Conservation (phyloP, 192 early-diverging fungal genomes). For the Linnemannia elongata region DNA sequence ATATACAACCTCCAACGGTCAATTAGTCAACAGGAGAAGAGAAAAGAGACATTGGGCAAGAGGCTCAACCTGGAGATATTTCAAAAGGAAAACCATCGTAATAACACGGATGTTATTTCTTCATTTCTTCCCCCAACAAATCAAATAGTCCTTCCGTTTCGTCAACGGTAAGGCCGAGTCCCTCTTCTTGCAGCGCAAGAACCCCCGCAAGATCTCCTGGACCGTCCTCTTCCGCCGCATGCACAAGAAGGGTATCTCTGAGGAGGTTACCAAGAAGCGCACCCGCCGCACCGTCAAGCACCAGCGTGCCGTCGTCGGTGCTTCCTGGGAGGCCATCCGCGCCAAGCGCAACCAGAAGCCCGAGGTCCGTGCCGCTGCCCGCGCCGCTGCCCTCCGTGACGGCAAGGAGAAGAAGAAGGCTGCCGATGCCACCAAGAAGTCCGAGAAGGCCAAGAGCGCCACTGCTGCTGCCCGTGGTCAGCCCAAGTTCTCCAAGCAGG, state of each 20-base stretch:
- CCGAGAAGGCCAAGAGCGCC: slow-evolving; percentile 81
- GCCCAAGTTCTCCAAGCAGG: slow-evolving; percentile 86
- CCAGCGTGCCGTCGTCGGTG: slow-evolving; percentile 96
- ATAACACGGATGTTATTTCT: too few species aligned
- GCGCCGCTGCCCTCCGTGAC: slow-evolving; percentile 85
- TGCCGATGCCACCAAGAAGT: slow-evolving; percentile 88
- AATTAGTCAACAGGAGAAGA: too few species aligned
- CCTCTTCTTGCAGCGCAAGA: slow-evolving; percentile 96
- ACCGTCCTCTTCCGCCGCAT: slow-evolving; percentile 97
- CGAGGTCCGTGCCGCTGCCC: slow-evolving; percentile 92
- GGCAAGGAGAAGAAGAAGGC: slow-evolving; percentile 95
- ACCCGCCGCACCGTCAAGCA: slow-evolving; percentile 94
- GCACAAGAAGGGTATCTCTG: slow-evolving; percentile 98
- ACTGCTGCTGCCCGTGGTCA: slow-evolving; percentile 58
- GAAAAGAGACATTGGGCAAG: too few species aligned
- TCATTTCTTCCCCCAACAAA: too few species aligned
- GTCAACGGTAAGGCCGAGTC: slow-evolving; percentile 97
- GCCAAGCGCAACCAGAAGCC: slow-evolving; percentile 98
- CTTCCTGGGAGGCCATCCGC: slow-evolving; percentile 95
- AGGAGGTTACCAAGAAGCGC: slow-evolving; percentile 97
- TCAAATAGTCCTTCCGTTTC: slow-evolving; percentile 91
- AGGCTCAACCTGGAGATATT: too few species aligned
- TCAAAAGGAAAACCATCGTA: too few species aligned
- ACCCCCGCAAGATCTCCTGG: slow-evolving; percentile 98
- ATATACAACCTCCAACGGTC: too few species aligned